These are phyloP conservation scores for Camellia granthamiana DNA, from an alignment of 148 eudicot species.

Conservation along the genomic window DNA sequence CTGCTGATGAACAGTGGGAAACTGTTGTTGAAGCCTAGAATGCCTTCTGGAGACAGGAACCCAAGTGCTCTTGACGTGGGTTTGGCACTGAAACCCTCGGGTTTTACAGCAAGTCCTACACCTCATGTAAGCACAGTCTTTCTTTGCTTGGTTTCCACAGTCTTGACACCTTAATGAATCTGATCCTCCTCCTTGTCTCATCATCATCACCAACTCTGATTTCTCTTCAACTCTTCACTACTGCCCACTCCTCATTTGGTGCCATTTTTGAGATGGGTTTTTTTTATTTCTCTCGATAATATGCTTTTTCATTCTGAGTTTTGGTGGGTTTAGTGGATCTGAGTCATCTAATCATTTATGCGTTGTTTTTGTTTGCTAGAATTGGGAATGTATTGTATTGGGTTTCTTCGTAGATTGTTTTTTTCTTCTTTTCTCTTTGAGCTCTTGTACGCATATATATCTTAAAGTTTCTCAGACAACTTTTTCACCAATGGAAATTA, in stretches of 20 bases:
- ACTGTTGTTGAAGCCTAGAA: constrained; percentile 10
- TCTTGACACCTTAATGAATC: constrained; percentile 50
- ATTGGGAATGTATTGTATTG: not conserved
- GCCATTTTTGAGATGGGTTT: not conserved
- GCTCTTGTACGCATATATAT: too few species aligned
- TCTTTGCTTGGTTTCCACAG: constrained; percentile 79
- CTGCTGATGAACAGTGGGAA: constrained; percentile 11
- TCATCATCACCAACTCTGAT: constrained; percentile 1
- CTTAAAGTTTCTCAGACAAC: not conserved
- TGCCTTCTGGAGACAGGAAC: constrained; percentile 57
- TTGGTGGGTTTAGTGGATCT: not conserved
- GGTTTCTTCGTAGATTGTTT: not conserved
- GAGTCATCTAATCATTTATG: not conserved
- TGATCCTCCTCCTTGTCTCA: constrained; percentile 19
- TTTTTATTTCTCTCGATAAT: not conserved
- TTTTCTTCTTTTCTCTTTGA: not conserved
- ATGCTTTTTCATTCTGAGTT: not conserved
- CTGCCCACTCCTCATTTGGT: not conserved
- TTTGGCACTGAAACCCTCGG: constrained; percentile 59
- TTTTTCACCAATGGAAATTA: not conserved
- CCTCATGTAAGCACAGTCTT: constrained; percentile 49
- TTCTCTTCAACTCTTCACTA: not conserved
- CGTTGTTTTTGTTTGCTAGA: not conserved
- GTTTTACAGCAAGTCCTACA: constrained; percentile 75
- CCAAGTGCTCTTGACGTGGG: constrained; percentile 84